These are phyloP conservation scores for Boletus subparvulus DNA, from an alignment of 768 basidiomycete species.

Conservation along the genomic window DNA sequence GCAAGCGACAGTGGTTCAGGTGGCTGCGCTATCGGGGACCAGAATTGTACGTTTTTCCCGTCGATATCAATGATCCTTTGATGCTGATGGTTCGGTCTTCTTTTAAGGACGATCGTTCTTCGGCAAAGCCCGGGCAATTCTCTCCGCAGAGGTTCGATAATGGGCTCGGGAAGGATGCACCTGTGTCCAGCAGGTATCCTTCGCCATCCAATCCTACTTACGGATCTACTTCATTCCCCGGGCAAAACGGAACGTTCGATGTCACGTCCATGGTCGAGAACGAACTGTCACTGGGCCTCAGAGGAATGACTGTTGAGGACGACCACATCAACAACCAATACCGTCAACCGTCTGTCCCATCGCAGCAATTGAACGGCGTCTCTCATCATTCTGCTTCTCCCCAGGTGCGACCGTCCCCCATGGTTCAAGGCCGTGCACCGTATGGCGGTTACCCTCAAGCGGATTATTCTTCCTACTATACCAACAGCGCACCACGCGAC, in stretches of 20 bases:
- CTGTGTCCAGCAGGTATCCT: constrained; percentile 41
- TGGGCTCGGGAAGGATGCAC: constrained; percentile 41
- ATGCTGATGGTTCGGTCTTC: constrained; percentile 15
- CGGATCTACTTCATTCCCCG: constrained; percentile 30
- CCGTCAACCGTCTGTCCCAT: constrained; percentile 36
- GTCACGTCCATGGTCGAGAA: constrained; percentile 45
- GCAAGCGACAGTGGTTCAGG: constrained; percentile 41
- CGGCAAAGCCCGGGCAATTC: constrained; percentile 48
- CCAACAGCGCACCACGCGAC: constrained; percentile 48
- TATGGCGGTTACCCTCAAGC: constrained; percentile 52
- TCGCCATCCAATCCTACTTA: constrained; percentile 46
- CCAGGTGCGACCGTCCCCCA: constrained; percentile 42
- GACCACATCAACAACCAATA: constrained; percentile 43
- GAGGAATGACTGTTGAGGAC: constrained; percentile 62
- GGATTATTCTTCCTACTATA: constrained; percentile 63
- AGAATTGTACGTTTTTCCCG: constrained; percentile 38
- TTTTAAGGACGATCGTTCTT: constrained; percentile 47
- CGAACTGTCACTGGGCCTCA: constrained; percentile 55
- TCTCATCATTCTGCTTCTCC: constrained; percentile 33
- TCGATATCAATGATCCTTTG: constrained; percentile 10
- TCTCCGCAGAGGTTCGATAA: constrained; percentile 57
- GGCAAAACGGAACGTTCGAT: constrained; percentile 38
- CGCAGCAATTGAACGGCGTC: constrained; percentile 32
- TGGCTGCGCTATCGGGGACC: constrained; percentile 37
- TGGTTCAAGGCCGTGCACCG: constrained; percentile 45